These are phyloP conservation scores for Hagleromyces aurorensis DNA, from an alignment of 805 yeast species.

Conservation along the genomic window DNA sequence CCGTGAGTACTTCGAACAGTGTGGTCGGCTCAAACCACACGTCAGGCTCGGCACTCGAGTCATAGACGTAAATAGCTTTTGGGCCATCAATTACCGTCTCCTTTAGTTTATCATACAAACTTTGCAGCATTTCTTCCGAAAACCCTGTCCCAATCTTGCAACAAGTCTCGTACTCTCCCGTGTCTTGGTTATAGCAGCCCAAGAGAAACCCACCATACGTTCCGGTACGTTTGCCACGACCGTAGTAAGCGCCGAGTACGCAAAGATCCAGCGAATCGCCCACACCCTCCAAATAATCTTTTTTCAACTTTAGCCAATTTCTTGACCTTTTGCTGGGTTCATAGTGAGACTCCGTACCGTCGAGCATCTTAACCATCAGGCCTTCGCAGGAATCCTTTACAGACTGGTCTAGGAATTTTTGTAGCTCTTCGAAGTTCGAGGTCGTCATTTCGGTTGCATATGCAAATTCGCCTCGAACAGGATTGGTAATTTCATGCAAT, in stretches of 20 bases:
- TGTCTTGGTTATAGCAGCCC: constrained; percentile 84
- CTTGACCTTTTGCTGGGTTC: constrained; percentile 94
- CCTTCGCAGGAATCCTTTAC: constrained; percentile 92
- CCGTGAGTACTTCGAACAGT: constrained; percentile 84
- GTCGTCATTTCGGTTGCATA: constrained; percentile 73
- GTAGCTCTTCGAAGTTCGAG: constrained; percentile 64
- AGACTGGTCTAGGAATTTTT: constrained; percentile 77
- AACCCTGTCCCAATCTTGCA: constrained; percentile 98
- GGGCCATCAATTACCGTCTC: constrained; percentile 61
- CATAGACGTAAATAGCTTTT: constrained; percentile 60
- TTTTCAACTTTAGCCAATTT: constrained; percentile 92
- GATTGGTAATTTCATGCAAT: constrained; percentile 47
- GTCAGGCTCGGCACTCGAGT: constrained; percentile 72
- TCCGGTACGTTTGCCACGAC: constrained; percentile 92
- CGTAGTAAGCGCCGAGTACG: constrained; percentile 89
- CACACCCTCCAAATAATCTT: constrained; percentile 89
- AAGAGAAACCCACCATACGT: constrained; percentile 89
- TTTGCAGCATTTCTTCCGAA: constrained; percentile 70
- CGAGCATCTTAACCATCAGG: constrained; percentile 84
- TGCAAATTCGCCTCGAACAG: constrained; percentile 68
- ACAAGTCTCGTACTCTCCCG: constrained; percentile 89
- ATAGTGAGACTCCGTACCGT: constrained; percentile 72
- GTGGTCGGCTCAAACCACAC: constrained; percentile 88
- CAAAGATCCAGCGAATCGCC: constrained; percentile 94
- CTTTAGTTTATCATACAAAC: constrained; percentile 50